phyloP scores from a whole-genome alignment of 2,329 filamentous ascomycete species.

The Venturiaceae sp. region DNA sequence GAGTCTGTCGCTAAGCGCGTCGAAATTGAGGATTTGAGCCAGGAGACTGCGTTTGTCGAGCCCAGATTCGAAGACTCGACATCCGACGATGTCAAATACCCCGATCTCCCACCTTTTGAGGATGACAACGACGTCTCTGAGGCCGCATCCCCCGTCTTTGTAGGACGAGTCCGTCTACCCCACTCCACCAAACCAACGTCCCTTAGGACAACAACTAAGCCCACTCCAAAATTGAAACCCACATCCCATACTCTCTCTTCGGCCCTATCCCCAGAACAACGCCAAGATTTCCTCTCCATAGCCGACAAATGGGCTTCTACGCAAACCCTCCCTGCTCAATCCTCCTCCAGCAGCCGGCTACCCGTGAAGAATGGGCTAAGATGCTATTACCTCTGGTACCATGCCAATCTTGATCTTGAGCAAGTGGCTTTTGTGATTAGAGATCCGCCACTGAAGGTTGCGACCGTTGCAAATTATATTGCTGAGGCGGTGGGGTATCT shows the following conservation, averaged over 20 bases:
- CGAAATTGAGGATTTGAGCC: not conserved
- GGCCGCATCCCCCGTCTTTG: not conserved
- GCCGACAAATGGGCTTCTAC: not conserved
- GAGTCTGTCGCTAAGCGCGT: not conserved
- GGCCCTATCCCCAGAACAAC: not conserved
- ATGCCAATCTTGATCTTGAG: constrained; percentile 37
- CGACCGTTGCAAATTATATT: constrained; percentile 51
- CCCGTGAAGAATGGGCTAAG: constrained; percentile 31
- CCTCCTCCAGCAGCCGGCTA: not conserved
- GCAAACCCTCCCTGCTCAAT: not conserved
- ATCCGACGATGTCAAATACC: not conserved
- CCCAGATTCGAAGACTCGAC: too few relatives aligned
- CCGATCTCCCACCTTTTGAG: not conserved
- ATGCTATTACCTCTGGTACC: constrained; percentile 57
- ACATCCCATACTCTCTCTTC: not conserved
- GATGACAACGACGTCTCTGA: too few relatives aligned
- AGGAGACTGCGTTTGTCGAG: too few relatives aligned
- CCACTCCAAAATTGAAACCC: not conserved
- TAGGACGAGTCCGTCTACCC: not conserved
- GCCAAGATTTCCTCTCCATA: not conserved
- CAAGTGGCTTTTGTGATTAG: constrained; percentile 47
- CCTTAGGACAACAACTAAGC: not conserved
- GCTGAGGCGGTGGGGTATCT: constrained; percentile 37
- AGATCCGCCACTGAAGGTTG: constrained; percentile 46
- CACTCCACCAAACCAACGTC: not conserved